Percentiles rank a stretch among this genome's conserved stretches.
These are phyloP conservation scores for Calonectria pseudoturangicola DNA, from an alignment of 2,329 filamentous ascomycete species.

Conservation along the genomic window DNA sequence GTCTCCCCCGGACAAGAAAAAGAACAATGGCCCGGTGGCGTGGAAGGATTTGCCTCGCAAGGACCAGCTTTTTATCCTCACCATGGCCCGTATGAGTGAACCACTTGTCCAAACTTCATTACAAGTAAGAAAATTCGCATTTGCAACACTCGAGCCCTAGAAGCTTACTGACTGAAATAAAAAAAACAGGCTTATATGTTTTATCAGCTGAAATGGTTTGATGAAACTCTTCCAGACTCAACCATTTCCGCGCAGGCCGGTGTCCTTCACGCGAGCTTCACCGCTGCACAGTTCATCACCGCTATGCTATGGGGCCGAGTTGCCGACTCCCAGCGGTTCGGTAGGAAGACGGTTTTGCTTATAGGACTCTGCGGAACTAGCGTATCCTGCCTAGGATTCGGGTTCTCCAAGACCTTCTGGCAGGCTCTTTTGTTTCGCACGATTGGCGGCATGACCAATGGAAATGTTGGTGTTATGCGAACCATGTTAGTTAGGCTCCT, in stretches of 20 bases:
- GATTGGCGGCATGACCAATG: slow-evolving; percentile 82
- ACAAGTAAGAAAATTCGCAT: slow-evolving; percentile 59
- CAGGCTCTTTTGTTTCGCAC: slow-evolving; percentile 84
- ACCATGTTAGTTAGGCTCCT: slow-evolving; percentile 74
- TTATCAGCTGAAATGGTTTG: slow-evolving; percentile 90
- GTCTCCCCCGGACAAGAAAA: slow-evolving; percentile 24
- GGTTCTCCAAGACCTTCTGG: slow-evolving; percentile 78
- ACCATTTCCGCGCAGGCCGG: slow-evolving; percentile 86
- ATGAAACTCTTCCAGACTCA: slow-evolving; percentile 71
- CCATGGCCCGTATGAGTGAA: slow-evolving; percentile 86
- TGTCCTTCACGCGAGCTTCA: slow-evolving; percentile 86
- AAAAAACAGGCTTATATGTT: slow-evolving; percentile 82
- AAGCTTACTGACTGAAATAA: not conserved
- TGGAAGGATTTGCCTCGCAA: slow-evolving; percentile 86
- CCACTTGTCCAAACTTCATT: slow-evolving; percentile 87
- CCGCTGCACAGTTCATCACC: slow-evolving; percentile 87
- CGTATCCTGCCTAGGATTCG: slow-evolving; percentile 72
- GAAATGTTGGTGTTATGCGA: slow-evolving; percentile 83
- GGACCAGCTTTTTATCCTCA: slow-evolving; percentile 85
- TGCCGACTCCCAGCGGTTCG: slow-evolving; percentile 77
- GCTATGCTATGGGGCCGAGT: slow-evolving; percentile 88
- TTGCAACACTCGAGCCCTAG: not conserved
- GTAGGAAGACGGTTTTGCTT: slow-evolving; percentile 85
- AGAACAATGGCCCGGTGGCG: slow-evolving; percentile 48
- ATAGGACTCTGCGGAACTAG: slow-evolving; percentile 82